A percentile compares a stretch with the other conserved stretches of the same genome.
phyloP scores from a whole-genome alignment of 352 stramenopile species.

The Plasmopara muralis region DNA sequence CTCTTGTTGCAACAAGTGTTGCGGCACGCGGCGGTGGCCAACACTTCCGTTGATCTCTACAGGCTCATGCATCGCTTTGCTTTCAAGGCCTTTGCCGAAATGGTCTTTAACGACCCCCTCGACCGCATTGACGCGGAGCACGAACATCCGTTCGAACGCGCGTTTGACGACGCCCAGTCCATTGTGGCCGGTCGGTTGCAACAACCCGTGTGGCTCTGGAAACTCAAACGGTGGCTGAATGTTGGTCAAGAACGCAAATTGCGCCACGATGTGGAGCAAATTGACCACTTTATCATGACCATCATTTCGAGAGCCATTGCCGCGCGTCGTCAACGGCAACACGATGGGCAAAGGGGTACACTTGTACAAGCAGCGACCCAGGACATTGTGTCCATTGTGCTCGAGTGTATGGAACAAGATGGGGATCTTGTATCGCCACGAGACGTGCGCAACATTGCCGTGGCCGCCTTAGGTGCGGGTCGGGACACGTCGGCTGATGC shows the following conservation, averaged over 20 bases:
- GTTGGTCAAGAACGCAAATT: constrained; percentile 30
- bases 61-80: constrained; percentile 40
- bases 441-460: constrained; percentile 56
- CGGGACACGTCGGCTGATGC: constrained; percentile 51
- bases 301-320: constrained; percentile 34
- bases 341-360: constrained; percentile 10
- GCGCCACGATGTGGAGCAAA: constrained; percentile 19
- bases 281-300: constrained; percentile 32
- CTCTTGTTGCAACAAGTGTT: constrained; percentile 28
- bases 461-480: constrained; percentile 58
- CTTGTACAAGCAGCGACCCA: not conserved
- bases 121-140: constrained; percentile 32
- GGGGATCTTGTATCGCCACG: constrained; percentile 20
- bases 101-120: constrained; percentile 36
- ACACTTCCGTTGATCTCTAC: constrained; percentile 29
- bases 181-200: constrained; percentile 23
- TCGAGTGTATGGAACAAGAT: constrained; percentile 26
- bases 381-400: constrained; percentile 29
- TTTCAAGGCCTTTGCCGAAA: constrained; percentile 41
- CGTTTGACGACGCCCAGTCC: constrained; percentile 32
- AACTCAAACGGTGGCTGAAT: constrained; percentile 38
- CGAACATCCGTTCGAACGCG: constrained; percentile 33
- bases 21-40: constrained; percentile 5
- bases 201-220: constrained; percentile 34
- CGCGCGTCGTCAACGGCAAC: constrained; percentile 10